phyloP scores from a whole-genome alignment of 352 stramenopile genomes.

The Pythium sp. region DNA sequence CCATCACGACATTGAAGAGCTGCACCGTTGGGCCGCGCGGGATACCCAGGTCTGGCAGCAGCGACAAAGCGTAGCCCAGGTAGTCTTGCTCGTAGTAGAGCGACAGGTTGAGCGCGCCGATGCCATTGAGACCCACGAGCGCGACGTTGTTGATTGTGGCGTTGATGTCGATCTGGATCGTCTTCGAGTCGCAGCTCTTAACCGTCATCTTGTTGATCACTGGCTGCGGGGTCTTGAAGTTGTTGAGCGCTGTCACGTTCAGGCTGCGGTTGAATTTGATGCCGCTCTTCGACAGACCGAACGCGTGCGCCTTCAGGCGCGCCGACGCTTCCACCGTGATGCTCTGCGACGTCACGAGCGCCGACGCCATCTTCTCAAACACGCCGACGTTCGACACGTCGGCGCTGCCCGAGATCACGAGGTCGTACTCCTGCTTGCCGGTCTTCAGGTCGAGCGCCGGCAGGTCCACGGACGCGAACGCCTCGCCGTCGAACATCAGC shows the following conservation, averaged over 20 bases:
- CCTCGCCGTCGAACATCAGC: conserved; percentile 38
- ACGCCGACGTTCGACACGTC: conserved; percentile 36
- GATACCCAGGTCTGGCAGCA: conserved; percentile 36
- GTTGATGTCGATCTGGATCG: conserved; percentile 52
- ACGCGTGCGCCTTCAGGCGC: conserved; percentile 38
- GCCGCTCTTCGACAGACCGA: conserved; percentile 49
- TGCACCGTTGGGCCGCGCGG: conserved; percentile 49
- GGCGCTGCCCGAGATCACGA: conserved; percentile 36
- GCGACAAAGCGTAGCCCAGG: conserved; percentile 56
- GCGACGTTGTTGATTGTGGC: conserved; percentile 34
- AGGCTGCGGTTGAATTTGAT: conserved; percentile 48
- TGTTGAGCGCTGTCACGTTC: conserved; percentile 43
- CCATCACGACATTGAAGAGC: conserved; percentile 46
- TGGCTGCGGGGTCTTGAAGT: conserved; percentile 45
- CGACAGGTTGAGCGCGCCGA: conserved; percentile 66
- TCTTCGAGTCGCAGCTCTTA: conserved; percentile 37
- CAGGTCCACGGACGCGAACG: conserved; percentile 47
- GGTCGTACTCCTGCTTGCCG: conserved; percentile 48
- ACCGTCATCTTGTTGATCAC: conserved; percentile 55
- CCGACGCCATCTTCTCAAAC: conserved; percentile 43
- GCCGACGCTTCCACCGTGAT: conserved; percentile 39
- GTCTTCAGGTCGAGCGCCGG: conserved; percentile 51
- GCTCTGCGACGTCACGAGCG: conserved; percentile 31
- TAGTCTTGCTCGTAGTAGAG: conserved; percentile 64
- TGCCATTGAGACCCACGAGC: conserved; percentile 20